phyloP scores from a whole-genome alignment of 2,329 filamentous ascomycete genomes.

The Sporothrix curviconia region DNA sequence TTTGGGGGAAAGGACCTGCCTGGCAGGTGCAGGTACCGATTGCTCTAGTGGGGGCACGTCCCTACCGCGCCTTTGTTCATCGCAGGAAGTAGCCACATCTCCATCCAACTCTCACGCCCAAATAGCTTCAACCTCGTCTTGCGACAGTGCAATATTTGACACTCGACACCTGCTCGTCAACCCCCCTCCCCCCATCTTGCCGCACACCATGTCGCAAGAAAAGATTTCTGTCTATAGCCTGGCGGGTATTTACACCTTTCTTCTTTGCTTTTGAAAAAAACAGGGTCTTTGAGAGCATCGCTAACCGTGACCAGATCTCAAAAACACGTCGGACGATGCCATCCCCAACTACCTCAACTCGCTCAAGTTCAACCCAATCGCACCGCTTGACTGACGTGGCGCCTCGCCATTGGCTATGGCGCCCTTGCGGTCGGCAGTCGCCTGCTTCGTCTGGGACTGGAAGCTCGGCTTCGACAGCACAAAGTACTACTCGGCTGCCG shows the following conservation, averaged over 20 bases:
- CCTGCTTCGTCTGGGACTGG: slow-evolving; percentile 87
- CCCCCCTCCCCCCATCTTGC: not conserved
- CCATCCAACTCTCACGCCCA: too few species aligned
- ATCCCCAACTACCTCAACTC: slow-evolving; percentile 88
- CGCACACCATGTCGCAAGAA: slow-evolving; percentile 39
- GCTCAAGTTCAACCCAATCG: slow-evolving; percentile 74
- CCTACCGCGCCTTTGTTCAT: not conserved
- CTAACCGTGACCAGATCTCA: slow-evolving; percentile 61
- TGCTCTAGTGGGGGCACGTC: not conserved
- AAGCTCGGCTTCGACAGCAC: slow-evolving; percentile 83
- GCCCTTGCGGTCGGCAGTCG: slow-evolving; percentile 74
- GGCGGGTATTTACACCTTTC: slow-evolving; percentile 40
- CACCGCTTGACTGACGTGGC: slow-evolving; percentile 75
- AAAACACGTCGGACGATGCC: slow-evolving; percentile 93
- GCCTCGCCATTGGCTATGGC: slow-evolving; percentile 73
- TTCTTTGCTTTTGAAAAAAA: too few species aligned
- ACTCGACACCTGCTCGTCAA: not conserved
- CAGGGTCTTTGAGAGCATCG: too few species aligned
- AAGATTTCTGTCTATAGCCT: slow-evolving; percentile 63
- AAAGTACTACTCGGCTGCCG: slow-evolving; percentile 71
- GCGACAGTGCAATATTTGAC: not conserved
- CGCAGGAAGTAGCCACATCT: slow-evolving; percentile 18
- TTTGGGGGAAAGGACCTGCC: not conserved
- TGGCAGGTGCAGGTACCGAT: not conserved
- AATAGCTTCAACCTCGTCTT: not conserved